A percentile compares a stretch with the other conserved stretches of the same genome.
phyloP scores from a whole-genome alignment of 1,139 yeast genomes.

The Kodamaea fungicola region DNA sequence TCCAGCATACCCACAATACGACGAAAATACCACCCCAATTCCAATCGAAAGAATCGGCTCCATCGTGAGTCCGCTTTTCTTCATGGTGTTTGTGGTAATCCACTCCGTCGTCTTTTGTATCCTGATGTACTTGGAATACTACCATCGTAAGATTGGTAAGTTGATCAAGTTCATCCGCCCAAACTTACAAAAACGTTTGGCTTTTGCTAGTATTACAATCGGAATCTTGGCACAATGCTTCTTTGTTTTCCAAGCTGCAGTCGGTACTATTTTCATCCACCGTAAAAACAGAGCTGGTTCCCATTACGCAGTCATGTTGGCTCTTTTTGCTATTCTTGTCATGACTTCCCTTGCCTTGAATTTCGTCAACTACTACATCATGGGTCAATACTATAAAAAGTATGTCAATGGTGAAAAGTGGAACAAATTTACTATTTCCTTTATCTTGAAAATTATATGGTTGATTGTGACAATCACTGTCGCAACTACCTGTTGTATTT shows the following conservation, averaged over 20 bases:
- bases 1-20: conserved; percentile 18
- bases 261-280: conserved; percentile 21
- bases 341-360: conserved; percentile 20
- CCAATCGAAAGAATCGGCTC: conserved; percentile 29
- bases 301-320: conserved; percentile 24
- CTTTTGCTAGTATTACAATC: conserved; percentile 22
- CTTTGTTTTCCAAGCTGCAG: conserved; percentile 22
- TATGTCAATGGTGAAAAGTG: conserved; percentile 31
- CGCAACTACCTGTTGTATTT: conserved; percentile 26
- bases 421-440: conserved; percentile 32
- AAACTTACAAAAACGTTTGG: conserved; percentile 23
- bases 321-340: conserved; percentile 24
- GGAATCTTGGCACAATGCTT: conserved; percentile 26
- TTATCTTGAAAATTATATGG: conserved; percentile 30
- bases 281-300: conserved; percentile 16
- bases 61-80: conserved; percentile 24
- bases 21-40: conserved; percentile 10
- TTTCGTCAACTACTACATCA: conserved; percentile 29
- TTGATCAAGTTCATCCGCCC: conserved; percentile 29
- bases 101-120: conserved; percentile 24
- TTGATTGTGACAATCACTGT: conserved; percentile 25
- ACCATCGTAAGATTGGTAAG: conserved; percentile 31
- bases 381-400: conserved; percentile 30
- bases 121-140: conserved; percentile 27
- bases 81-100: conserved; percentile 20